These are phyloP conservation scores for Colletotrichum melonis DNA, from an alignment of 2,329 filamentous ascomycete genomes.

Conservation along the genomic window DNA sequence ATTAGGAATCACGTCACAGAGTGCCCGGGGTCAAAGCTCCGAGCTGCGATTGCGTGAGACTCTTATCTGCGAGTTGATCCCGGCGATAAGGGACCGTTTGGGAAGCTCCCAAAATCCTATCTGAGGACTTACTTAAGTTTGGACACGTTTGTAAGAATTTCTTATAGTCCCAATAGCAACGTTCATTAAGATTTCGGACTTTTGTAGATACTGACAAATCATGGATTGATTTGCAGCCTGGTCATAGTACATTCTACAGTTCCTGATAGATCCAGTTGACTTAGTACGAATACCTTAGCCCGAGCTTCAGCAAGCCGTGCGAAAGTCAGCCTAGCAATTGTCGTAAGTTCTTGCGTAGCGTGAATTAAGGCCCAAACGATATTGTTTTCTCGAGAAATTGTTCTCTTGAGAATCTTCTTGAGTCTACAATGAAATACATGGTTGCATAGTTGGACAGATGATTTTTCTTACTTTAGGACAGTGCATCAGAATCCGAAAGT, in stretches of 20 bases:
- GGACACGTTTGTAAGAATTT: too few species aligned
- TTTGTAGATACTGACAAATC: too few species aligned
- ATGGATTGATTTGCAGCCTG: background rate
- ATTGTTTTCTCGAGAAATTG: too few species aligned
- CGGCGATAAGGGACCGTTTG: slow-evolving; percentile 16
- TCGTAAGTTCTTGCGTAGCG: too few species aligned
- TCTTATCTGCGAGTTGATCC: slow-evolving; percentile 23
- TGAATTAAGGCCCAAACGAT: too few species aligned
- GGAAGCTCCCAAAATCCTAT: slow-evolving; percentile 87
- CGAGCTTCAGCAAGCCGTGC: slow-evolving; percentile 58
- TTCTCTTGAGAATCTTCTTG: too few species aligned
- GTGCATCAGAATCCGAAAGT: background rate
- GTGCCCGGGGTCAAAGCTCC: slow-evolving; percentile 29
- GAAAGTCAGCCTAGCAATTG: slow-evolving; percentile 72
- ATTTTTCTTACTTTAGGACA: background rate
- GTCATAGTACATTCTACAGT: background rate
- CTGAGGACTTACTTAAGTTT: slow-evolving; percentile 62
- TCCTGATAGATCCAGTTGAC: background rate
- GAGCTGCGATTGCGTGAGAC: slow-evolving; percentile 12
- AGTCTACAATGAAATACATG: background rate
- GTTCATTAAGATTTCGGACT: too few species aligned
- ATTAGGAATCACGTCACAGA: slow-evolving; percentile 19
- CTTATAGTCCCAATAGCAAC: too few species aligned
- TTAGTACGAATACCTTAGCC: background rate
- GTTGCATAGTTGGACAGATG: background rate